phyloP scores from a whole-genome alignment of 805 yeast species.

The Metschnikowia matae region DNA sequence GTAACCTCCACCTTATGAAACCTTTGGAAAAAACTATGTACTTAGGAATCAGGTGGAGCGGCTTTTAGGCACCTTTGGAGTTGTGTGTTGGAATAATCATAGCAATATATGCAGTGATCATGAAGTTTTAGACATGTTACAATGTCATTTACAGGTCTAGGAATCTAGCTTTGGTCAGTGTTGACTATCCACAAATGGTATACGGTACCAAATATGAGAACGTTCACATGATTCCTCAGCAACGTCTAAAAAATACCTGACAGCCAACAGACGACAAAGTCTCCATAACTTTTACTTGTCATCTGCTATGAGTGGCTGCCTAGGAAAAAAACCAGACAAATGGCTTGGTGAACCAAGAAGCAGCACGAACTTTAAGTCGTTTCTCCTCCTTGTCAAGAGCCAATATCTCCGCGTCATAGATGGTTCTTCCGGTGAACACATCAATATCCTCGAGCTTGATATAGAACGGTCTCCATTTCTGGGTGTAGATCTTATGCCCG shows the following conservation, averaged over 20 bases:
- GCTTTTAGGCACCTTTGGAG: too few relatives aligned
- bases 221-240: not conserved
- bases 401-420: constrained; percentile 23
- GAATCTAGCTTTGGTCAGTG: too few relatives aligned
- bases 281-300: too few relatives aligned
- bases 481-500: constrained; percentile 21
- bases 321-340: constrained; percentile 16
- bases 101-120: too few relatives aligned
- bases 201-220: not conserved
- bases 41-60: too few relatives aligned
- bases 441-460: constrained; percentile 22
- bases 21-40: too few relatives aligned
- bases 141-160: too few relatives aligned
- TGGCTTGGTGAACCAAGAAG: constrained; percentile 13
- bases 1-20: too few relatives aligned
- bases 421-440: constrained; percentile 18
- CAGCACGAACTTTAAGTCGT: constrained; percentile 10
- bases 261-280: not conserved
- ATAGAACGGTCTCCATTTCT: constrained; percentile 20
- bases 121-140: too few relatives aligned
- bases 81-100: too few relatives aligned
- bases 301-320: too few relatives aligned
- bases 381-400: constrained; percentile 22
- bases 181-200: too few relatives aligned
- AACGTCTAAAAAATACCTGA: not conserved